Conservation (phyloP, 179 eudicot species). For the Pouteria campechiana region DNA sequence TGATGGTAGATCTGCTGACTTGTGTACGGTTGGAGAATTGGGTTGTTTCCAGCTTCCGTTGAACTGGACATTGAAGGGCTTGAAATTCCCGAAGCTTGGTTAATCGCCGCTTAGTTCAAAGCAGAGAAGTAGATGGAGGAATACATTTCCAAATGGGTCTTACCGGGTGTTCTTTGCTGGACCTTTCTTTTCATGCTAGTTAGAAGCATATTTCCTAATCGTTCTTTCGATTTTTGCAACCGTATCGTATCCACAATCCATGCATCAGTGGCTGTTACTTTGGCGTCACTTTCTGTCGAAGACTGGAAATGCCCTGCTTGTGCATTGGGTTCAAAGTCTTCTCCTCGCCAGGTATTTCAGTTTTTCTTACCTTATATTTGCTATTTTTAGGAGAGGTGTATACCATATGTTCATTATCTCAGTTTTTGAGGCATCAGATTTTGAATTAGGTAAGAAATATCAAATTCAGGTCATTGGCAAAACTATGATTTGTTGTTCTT, state of each 20-base stretch:
- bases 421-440: no score
- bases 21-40: no score
- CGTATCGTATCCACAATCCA: slow-evolving; percentile 62
- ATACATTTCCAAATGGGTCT: slow-evolving; percentile 21
- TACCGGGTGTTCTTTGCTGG: slow-evolving; percentile 51
- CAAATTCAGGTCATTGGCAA: no score
- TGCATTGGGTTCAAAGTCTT: slow-evolving; percentile 53
- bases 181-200: slow-evolving; percentile 26
- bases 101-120: no score
- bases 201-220: slow-evolving; percentile 38
- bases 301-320: slow-evolving; percentile 73
- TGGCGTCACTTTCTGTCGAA: slow-evolving; percentile 45
- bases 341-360: slow-evolving; percentile 50
- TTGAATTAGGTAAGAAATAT: no score
- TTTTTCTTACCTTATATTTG: no score
- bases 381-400: no score
- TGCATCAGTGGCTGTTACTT: slow-evolving; percentile 42
- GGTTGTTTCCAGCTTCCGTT: no score
- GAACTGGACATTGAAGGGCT: no score
- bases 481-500: background rate
- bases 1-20: no score
- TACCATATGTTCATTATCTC: no score
- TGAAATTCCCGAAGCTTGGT: no score
- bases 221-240: slow-evolving; percentile 66
- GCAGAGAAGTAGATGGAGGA: slow-evolving; percentile 33